phyloP scores from a whole-genome alignment of 495 filamentous ascomycete species.

The Neurospora sp. region DNA sequence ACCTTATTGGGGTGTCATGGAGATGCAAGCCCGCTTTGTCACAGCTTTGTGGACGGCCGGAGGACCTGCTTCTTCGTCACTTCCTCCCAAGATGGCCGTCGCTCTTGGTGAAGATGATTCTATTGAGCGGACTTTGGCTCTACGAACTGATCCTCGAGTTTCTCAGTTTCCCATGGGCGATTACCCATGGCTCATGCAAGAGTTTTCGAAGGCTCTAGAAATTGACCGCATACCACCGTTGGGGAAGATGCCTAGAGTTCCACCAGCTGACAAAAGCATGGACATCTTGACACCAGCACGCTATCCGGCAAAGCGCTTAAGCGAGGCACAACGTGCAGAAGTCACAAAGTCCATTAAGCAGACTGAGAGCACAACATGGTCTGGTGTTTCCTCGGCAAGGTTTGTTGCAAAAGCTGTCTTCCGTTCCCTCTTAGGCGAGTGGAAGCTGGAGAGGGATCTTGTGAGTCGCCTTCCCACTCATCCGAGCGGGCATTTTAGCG shows the following conservation, averaged over 20 bases:
- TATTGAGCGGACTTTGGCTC: slow-evolving; percentile 31
- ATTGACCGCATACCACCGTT: slow-evolving; percentile 23
- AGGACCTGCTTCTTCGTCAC: slow-evolving; percentile 11
- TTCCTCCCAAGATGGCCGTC: slow-evolving; percentile 12
- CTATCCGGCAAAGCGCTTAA: slow-evolving; percentile 19
- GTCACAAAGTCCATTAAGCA: slow-evolving; percentile 19
- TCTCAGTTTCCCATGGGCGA: slow-evolving; percentile 77
- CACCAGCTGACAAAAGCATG: slow-evolving; percentile 29
- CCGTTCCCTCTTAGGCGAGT: slow-evolving; percentile 61
- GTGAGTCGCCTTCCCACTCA: slow-evolving; percentile 34
- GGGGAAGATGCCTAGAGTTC: slow-evolving; percentile 18
- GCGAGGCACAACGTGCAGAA: slow-evolving; percentile 12
- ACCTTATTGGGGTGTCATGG: slow-evolving; percentile 80
- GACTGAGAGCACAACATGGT: slow-evolving; percentile 23
- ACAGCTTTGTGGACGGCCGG: slow-evolving; percentile 32
- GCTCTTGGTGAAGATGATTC: slow-evolving; percentile 31
- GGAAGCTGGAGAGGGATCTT: slow-evolving; percentile 48
- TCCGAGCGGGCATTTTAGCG: slow-evolving; percentile 51
- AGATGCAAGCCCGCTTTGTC: slow-evolving; percentile 71
- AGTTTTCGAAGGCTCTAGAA: slow-evolving; percentile 46
- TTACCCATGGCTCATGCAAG: slow-evolving; percentile 69
- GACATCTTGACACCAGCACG: slow-evolving; percentile 36
- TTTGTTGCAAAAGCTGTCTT: slow-evolving; percentile 59
- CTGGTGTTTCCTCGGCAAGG: slow-evolving; percentile 23
- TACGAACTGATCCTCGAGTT: slow-evolving; percentile 30